These are phyloP conservation scores for Hordeum vulgare DNA, from an alignment of 176 grass and related monocot genomes.

Conservation along the genomic window MorexV3_pseudomolecules_assembly NC_058521.1:238686548-238687047, in stretches of 20 bases:
- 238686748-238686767: background rate
- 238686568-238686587: too few relatives aligned
- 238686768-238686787: background rate
- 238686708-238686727: too few relatives aligned
- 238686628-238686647: too few relatives aligned
- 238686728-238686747: too few relatives aligned
- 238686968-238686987: slow-evolving; percentile 22
- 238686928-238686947: slow-evolving; percentile 32
- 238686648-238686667: too few relatives aligned
- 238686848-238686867: slow-evolving; percentile 7
- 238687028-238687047: slow-evolving; percentile 43
- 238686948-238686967: slow-evolving; percentile 61
- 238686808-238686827: background rate
- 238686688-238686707: too few relatives aligned
- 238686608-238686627: too few relatives aligned
- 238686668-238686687: too few relatives aligned
- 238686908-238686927: slow-evolving; percentile 17
- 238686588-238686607: too few relatives aligned
- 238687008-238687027: slow-evolving; percentile 43
- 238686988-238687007: slow-evolving; percentile 25
- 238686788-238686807: too few relatives aligned
- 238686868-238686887: slow-evolving; percentile 7
- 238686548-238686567: too few relatives aligned
- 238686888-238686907: background rate
- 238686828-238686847: background rate